phyloP scores from a whole-genome alignment of 1,284 basidiomycete genomes.

The Mycosarcoma maydis region DNA sequence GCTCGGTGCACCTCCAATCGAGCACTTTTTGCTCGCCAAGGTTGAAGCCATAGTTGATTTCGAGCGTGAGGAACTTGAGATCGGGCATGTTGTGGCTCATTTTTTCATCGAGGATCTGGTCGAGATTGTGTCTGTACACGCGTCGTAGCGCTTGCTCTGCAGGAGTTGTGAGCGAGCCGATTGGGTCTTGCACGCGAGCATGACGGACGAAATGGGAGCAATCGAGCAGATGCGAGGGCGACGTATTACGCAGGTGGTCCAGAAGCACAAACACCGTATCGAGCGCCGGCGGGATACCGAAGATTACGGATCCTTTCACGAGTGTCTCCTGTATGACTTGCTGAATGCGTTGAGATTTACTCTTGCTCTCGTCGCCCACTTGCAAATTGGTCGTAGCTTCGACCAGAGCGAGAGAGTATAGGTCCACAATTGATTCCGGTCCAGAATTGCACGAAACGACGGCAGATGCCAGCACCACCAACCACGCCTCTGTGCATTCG shows the following conservation, averaged over 20 bases:
- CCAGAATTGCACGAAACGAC: constrained; percentile 16
- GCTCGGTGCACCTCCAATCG: constrained; percentile 21
- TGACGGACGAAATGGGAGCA: constrained; percentile 1
- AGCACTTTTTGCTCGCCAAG: constrained; percentile 15
- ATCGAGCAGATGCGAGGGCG: neutral
- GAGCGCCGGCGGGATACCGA: constrained; percentile 25
- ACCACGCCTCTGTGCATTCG: neutral
- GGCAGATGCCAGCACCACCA: constrained; percentile 12
- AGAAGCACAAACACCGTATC: constrained; percentile 29
- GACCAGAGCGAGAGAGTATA: constrained; percentile 23
- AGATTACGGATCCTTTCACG: constrained; percentile 25
- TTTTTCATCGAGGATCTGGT: constrained; percentile 10
- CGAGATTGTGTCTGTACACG: constrained; percentile 39
- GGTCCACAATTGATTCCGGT: constrained; percentile 6
- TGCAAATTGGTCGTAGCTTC: no score
- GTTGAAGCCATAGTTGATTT: constrained; percentile 48
- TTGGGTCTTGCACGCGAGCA: neutral
- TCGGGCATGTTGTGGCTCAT: constrained; percentile 34
- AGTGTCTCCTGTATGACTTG: constrained; percentile 20
- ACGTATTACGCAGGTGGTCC: neutral
- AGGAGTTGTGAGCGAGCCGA: constrained; percentile 1
- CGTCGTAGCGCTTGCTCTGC: constrained; percentile 4
- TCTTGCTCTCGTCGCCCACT: no score
- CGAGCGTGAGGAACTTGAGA: constrained; percentile 30
- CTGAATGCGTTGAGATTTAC: constrained; percentile 4